Evolutionary conservation across 306 rosid species (phyloP).

Genomic region (Rosa multiflora): DNA sequence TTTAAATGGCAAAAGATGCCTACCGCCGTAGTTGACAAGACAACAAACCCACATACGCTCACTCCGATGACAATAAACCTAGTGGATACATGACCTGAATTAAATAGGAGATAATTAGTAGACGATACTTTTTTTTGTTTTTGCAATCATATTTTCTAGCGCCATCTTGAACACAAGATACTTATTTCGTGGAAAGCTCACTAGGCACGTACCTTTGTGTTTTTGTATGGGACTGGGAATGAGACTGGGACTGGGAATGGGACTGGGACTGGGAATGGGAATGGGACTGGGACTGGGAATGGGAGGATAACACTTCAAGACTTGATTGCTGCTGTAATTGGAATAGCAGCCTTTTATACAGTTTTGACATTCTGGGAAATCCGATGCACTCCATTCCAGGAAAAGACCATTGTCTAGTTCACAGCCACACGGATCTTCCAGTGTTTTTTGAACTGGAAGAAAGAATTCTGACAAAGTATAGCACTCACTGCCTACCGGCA

Average conservation of each 20-base stretch:
- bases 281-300: too few relatives aligned
- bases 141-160: not conserved
- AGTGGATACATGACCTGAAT: constrained; percentile 2
- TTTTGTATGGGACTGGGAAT: not conserved
- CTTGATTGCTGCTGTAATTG: not conserved
- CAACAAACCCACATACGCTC: not conserved
- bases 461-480: not conserved
- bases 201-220: not conserved
- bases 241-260: too few relatives aligned
- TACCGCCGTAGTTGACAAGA: not conserved
- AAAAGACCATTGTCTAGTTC: not conserved
- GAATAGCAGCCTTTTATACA: not conserved
- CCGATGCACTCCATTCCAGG: not conserved
- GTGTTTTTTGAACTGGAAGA: not conserved
- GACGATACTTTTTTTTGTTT: not conserved
- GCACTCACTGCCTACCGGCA: not conserved
- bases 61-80: not conserved
- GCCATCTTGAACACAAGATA: not conserved
- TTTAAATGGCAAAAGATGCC: not conserved
- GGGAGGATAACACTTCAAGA: not conserved
- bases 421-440: not conserved
- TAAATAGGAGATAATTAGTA: not conserved
- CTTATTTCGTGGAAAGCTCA: not conserved
- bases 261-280: too few relatives aligned
- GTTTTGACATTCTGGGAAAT: not conserved